A percentile compares a stretch with the other conserved stretches of the same genome.
These are phyloP conservation scores for Echria macrotheca DNA, from an alignment of 495 filamentous ascomycete species.

Conservation along the genomic window DNA sequence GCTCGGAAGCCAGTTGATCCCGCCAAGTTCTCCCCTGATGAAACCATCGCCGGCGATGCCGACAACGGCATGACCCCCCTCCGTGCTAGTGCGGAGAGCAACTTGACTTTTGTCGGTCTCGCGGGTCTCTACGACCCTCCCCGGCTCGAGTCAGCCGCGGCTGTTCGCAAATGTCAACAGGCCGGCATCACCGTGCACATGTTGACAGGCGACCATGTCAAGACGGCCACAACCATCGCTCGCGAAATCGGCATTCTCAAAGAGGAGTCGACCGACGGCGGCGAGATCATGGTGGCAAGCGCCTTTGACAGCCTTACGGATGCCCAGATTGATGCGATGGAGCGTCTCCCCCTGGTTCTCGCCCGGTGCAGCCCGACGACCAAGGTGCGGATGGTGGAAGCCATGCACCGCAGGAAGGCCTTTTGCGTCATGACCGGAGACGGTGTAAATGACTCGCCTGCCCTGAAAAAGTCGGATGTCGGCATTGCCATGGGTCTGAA, in stretches of 20 bases:
- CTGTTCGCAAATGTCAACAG: slow-evolving; percentile 57
- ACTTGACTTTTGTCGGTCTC: slow-evolving; percentile 57
- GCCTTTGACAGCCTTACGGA: slow-evolving; percentile 57
- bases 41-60: background rate
- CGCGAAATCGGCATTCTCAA: slow-evolving; percentile 68
- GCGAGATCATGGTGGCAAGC: slow-evolving; percentile 55
- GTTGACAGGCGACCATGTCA: slow-evolving; percentile 75
- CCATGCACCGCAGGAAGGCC: slow-evolving; percentile 56
- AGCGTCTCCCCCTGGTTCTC: slow-evolving; percentile 55
- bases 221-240: slow-evolving; percentile 69
- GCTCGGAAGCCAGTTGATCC: slow-evolving; percentile 42
- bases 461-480: slow-evolving; percentile 71
- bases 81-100: slow-evolving; percentile 40
- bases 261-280: slow-evolving; percentile 30
- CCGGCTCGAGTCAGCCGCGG: slow-evolving; percentile 58
- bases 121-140: slow-evolving; percentile 69
- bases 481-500: slow-evolving; percentile 82
- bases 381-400: slow-evolving; percentile 63
- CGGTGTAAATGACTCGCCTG: slow-evolving; percentile 80
- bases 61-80: background rate
- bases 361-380: slow-evolving; percentile 60
- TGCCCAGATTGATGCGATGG: slow-evolving; percentile 51
- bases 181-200: slow-evolving; percentile 76
- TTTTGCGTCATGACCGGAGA: slow-evolving; percentile 68
- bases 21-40: background rate